phyloP scores from a whole-genome alignment of 768 basidiomycete genomes.

The Mycena sanguinolenta region DNA sequence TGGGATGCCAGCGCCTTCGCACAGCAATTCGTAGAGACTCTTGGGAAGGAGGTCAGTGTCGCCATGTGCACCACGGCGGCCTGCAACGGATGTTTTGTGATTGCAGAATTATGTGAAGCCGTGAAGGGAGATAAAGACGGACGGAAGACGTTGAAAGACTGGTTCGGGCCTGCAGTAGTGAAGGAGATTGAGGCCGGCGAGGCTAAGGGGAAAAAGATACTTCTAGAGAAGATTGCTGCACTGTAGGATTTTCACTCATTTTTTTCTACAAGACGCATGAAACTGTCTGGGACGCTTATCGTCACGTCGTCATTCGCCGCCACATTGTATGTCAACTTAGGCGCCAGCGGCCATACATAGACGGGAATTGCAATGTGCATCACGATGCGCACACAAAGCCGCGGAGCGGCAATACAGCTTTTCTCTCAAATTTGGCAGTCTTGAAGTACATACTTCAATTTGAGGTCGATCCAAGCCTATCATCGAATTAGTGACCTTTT shows the following conservation, averaged over 20 bases:
- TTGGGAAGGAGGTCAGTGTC: conserved; percentile 65
- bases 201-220: conserved; percentile 79
- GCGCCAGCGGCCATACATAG: too few relatives aligned
- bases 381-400: too few relatives aligned
- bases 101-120: conserved; percentile 79
- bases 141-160: conserved; percentile 62
- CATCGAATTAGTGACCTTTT: too few relatives aligned
- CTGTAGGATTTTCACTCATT: conserved; percentile 38
- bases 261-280: too few relatives aligned
- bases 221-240: conserved; percentile 67
- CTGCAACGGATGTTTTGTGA: conserved; percentile 78
- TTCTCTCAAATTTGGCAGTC: too few relatives aligned
- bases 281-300: too few relatives aligned
- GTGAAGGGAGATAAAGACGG: conserved; percentile 58
- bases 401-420: too few relatives aligned
- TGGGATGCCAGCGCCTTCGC: conserved; percentile 78
- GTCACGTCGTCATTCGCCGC: too few relatives aligned
- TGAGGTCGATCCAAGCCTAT: too few relatives aligned
- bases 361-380: too few relatives aligned
- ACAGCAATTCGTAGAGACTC: conserved; percentile 62
- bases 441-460: too few relatives aligned
- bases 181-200: conserved; percentile 64
- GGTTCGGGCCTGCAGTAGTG: conserved; percentile 68
- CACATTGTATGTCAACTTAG: too few relatives aligned
- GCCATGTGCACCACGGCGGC: conserved; percentile 69